Conservation (phyloP, 352 stramenopile species). For the Phytophthora hybrid region DNA sequence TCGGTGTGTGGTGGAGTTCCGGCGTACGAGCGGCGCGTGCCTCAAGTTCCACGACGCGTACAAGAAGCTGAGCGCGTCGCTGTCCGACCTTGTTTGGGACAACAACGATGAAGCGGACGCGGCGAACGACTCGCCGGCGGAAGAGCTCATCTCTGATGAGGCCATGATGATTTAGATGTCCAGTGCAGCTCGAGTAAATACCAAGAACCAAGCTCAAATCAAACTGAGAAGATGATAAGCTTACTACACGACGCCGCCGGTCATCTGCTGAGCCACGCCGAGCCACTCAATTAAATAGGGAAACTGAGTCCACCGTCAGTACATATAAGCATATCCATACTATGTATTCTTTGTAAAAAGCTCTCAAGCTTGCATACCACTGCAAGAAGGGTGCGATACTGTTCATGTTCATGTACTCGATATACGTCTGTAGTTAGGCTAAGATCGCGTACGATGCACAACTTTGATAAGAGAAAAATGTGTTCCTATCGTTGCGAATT, state of each 20-base stretch:
- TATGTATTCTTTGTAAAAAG: not conserved
- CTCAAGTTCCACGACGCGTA: conserved; percentile 81
- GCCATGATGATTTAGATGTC: conserved; percentile 82
- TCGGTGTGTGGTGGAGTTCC: conserved; percentile 75
- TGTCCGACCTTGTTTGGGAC: conserved; percentile 68
- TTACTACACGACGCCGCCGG: not conserved
- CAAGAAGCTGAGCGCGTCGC: conserved; percentile 63
- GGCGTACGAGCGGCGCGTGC: conserved; percentile 72
- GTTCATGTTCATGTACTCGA: no score
- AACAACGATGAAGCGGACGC: conserved; percentile 45
- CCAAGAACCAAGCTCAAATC: not conserved
- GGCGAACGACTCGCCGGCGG: conserved; percentile 42
- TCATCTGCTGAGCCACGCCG: not conserved
- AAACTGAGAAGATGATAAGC: conserved; percentile 3
- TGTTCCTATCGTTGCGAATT: no score
- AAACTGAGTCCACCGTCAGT: conserved; percentile 22
- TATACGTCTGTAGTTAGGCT: not conserved
- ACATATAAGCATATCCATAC: conserved; percentile 13
- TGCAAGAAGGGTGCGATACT: no score
- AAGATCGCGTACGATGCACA: no score
- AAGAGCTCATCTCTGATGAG: conserved; percentile 84
- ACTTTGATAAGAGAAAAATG: no score
- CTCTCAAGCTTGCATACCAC: no score
- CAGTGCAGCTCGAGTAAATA: not conserved
- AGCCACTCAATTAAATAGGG: conserved; percentile 23